phyloP scores from a whole-genome alignment of 805 yeast genomes.

The baker's yeast (Saccharomyces cerevisiae) region DNA sequence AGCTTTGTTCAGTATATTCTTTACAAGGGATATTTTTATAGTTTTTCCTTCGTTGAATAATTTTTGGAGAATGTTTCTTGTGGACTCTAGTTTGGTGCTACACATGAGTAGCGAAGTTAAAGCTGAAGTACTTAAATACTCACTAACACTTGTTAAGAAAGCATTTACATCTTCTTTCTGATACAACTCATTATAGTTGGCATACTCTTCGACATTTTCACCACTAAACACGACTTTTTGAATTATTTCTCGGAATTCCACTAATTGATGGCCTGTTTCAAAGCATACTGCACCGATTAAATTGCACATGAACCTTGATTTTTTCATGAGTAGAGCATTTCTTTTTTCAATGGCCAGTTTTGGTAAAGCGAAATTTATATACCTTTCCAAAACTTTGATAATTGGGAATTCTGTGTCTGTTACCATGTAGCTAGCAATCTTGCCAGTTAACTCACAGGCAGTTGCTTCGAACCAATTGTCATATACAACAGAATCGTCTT shows the following conservation, averaged over 20 bases:
- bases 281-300: neutral
- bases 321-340: neutral
- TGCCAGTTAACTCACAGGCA: conserved; percentile 35
- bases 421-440: conserved; percentile 36
- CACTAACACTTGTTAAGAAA: neutral
- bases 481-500: conserved; percentile 17
- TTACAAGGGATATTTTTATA: neutral
- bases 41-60: neutral
- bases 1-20: neutral
- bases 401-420: conserved; percentile 1
- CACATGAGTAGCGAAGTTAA: neutral
- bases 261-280: neutral
- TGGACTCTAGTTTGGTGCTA: neutral
- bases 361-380: neutral
- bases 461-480: conserved; percentile 18
- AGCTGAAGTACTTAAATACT: neutral
- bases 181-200: neutral
- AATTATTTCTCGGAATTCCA: neutral
- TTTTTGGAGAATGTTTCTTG: neutral
- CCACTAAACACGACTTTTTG: neutral
- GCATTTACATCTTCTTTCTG: neutral
- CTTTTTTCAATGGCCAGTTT: neutral
- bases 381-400: neutral
- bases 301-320: neutral
- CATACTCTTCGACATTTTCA: neutral